Base-by-base conservation (phyloP, 2,329 filamentous ascomycete genomes). In the Fusarium sp. region DNA sequence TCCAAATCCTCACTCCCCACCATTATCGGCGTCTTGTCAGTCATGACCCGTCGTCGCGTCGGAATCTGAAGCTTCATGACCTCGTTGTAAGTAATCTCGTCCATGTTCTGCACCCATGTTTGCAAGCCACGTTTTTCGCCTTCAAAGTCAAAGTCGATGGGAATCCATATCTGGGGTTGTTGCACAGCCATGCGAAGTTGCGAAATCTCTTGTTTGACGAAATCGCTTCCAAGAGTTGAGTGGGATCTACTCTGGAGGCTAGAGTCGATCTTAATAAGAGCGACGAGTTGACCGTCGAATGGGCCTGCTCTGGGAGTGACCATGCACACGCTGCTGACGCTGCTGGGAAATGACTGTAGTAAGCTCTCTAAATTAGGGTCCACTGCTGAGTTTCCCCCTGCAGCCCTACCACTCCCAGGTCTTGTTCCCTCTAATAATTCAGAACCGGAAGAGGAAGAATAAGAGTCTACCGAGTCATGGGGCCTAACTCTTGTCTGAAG, bases 41-140 rank as follows among this genome's bases (percentile, higher is more conserved):
- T 63, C 58, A 40, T 80, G 73, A 27, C 81, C 79, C 12, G 66
- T 45, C 67, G 63, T 81, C 70, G 58, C 0, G 85, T 70, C 78
- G 79, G 73, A 32, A 86, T 78, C 50, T 83, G 82, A 41, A 86
- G 76, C 50, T 80, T 81, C 76, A 85, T 80, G 44, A 87, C 83
- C 50, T 83, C 83, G 44, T 81, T 80, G 69, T 86, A 83, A 27
- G 81, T 69, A 32, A 83, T 80, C 56, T 86, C 82, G 64, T 85
- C 85, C 49, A 85, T 82, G 67, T 88, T 87, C 76, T 88, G 85
- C 30, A 84, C 83, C 86, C 86, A 88, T 6, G 84, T 86, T 63
- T 86, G 85, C 45, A 88, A 71, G 60, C 80, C 81, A 35, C 85
- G 80, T 78, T 71, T 87, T 80, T 52, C 82, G 15, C 7, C 23